phyloP scores from a whole-genome alignment of 148 eudicot species.

The Rhododendron molle region DNA sequence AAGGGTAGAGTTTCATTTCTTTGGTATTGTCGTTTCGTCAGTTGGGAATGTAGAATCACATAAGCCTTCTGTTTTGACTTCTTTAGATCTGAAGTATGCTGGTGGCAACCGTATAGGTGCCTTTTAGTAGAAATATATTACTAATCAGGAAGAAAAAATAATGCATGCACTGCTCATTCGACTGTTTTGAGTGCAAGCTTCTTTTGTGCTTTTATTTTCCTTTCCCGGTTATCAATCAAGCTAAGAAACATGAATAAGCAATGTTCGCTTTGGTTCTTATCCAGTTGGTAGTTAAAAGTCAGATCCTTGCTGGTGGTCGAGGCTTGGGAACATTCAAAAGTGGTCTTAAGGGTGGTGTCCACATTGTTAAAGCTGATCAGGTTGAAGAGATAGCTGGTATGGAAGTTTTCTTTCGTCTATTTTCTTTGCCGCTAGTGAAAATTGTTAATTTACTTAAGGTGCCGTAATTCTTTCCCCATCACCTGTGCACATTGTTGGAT shows the following conservation, averaged over 20 bases:
- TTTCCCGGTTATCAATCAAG: neutral
- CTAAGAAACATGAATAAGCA: neutral
- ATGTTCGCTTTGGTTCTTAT: conserved; percentile 17
- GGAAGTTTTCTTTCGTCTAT: neutral
- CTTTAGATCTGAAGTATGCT: neutral
- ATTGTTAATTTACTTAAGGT: neutral
- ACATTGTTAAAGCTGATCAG: conserved; percentile 79
- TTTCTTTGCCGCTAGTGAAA: neutral
- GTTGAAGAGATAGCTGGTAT: conserved; percentile 83
- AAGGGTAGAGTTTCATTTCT: neutral
- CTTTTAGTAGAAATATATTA: neutral
- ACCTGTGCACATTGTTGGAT: neutral
- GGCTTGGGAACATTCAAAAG: conserved; percentile 90
- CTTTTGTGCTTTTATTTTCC: neutral
- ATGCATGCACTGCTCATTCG: neutral
- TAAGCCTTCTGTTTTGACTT: neutral
- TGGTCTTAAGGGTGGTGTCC: conserved; percentile 93
- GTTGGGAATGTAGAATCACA: neutral
- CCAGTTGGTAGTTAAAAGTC: conserved; percentile 95
- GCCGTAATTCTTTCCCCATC: neutral
- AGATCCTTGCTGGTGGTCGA: conserved; percentile 96
- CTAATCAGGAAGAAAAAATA: neutral
- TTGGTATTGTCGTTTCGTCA: neutral
- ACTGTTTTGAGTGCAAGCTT: neutral
- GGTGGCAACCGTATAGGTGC: no score